Base-by-base conservation (phyloP, 768 basidiomycete species). In the Serpula lacrymans region DNA sequence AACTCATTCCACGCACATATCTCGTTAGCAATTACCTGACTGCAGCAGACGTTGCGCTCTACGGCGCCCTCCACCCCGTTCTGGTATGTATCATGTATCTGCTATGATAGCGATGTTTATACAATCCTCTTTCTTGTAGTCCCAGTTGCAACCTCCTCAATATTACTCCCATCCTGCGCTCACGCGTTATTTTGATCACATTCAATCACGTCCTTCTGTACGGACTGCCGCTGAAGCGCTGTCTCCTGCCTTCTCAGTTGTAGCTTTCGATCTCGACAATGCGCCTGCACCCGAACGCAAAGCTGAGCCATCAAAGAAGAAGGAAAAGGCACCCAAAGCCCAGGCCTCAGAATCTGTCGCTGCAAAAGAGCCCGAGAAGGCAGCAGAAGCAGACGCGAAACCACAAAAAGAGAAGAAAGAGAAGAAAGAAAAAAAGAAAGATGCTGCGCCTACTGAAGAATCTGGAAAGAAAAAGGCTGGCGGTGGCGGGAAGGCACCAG, bases 151-250 rank as follows among this genome's bases (percentile, higher is more conserved):
- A 52, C 71, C 86, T 4, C 50, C 73, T n/a, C 78, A 87, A 57
- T 85, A 88, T 68, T 84, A 88, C 58, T 66, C 82, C 13, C 76
- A 81, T 40, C 92, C 95, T 5, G 75, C 88, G 16, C 61, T 98
- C 27, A 88, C 88, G 29, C 88, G 96, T 32, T 97, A 95, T 72
- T 95, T 98, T 58, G 87, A 94, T 64, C 91, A 97, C 64, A 77
- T 99, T 43, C 95, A 98, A 67, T 74, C 78, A 33, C 71, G 70
- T 16, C 70, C 82, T 5, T 60, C 74, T 12, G 80, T 96, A 28
- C 72, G 78, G 18, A 67, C 70, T 32, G 74, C 78, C 3, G 77
- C 81, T 5, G 68, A 70, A 31, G 55, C 71, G 1, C 65, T 76
- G 21, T 63, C 72, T 1, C 71, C 77, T 22, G 69, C 75, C 3